phyloP scores from a whole-genome alignment of 2,329 filamentous ascomycete genomes.

The Hymenoscyphus occultus region DNA sequence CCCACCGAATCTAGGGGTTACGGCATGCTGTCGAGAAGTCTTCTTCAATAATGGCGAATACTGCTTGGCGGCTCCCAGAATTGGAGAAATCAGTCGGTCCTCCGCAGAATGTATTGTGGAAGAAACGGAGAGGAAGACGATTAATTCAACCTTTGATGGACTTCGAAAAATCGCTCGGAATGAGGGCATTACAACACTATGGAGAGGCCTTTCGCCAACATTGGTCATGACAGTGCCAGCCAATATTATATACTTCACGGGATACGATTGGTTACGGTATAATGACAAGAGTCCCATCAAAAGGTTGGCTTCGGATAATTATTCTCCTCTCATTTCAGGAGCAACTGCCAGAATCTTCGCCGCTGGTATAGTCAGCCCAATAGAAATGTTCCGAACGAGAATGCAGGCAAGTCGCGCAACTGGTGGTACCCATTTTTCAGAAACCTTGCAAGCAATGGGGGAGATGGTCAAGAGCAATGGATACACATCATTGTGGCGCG shows the following conservation, averaged over 20 bases:
- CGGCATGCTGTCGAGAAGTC: conserved; percentile 92
- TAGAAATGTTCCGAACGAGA: conserved; percentile 90
- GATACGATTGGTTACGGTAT: conserved; percentile 90
- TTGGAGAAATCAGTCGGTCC: conserved; percentile 34
- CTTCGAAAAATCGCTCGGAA: conserved; percentile 92
- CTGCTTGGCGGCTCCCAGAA: conserved; percentile 41
- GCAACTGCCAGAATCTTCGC: conserved; percentile 74
- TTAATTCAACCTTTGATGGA: conserved; percentile 88
- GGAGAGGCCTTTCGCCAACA: conserved; percentile 92
- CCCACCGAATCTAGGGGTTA: conserved; percentile 82
- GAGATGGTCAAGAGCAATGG: conserved; percentile 78
- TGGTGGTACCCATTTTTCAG: conserved; percentile 67
- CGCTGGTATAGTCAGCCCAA: conserved; percentile 78
- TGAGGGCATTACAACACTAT: conserved; percentile 81
- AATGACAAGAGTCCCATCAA: conserved; percentile 70
- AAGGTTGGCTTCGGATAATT: conserved; percentile 60
- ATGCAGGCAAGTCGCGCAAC: conserved; percentile 71
- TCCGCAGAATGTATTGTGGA: conserved; percentile 72
- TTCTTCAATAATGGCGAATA: conserved; percentile 82
- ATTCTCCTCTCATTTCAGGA: conserved; percentile 78
- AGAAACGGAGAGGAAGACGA: conserved; percentile 76
- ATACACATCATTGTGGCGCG: conserved; percentile 83
- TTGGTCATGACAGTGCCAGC: conserved; percentile 89
- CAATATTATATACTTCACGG: conserved; percentile 98
- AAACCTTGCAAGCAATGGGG: conserved; percentile 72